phyloP scores from a whole-genome alignment of 257 asterid species.

The Agastache rugosa region DNA sequence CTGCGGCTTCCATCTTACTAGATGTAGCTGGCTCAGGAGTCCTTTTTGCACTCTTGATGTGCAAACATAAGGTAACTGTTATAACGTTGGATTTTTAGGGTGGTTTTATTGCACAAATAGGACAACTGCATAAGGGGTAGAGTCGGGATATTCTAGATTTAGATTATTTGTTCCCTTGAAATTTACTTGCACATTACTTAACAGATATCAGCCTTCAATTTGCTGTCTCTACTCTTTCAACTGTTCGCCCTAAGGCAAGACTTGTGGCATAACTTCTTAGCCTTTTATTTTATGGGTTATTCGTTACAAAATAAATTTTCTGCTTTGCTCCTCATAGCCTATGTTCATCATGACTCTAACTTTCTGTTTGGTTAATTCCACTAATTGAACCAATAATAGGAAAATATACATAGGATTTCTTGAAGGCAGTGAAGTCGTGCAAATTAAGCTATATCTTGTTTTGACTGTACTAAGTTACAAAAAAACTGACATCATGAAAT shows the following conservation, averaged over 20 bases:
- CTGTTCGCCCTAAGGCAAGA: constrained; percentile 5
- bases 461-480: constrained; percentile 5
- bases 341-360: not conserved
- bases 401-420: not conserved
- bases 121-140: constrained; percentile 3
- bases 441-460: constrained; percentile 14
- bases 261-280: not conserved
- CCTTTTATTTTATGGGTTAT: not conserved
- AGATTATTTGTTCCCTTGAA: constrained; percentile 17
- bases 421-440: not conserved
- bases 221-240: not conserved
- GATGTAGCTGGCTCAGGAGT: constrained; percentile 94
- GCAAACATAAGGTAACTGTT: constrained; percentile 83
- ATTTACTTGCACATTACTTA: constrained; percentile 2
- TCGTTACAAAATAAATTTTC: not conserved
- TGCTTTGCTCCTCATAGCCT: not conserved
- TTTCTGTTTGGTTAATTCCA: constrained; percentile 2
- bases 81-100: constrained; percentile 14
- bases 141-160: not conserved
- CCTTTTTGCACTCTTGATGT: constrained; percentile 88
- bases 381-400: constrained; percentile 3
- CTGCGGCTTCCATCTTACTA: constrained; percentile 91
- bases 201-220: constrained; percentile 11
- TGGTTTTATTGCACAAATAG: constrained; percentile 18
- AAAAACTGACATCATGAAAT: constrained; percentile 39